A percentile compares a stretch with the other conserved stretches of the same genome.
phyloP scores from a whole-genome alignment of 345 rosid genomes.

The Boechera stricta region DNA sequence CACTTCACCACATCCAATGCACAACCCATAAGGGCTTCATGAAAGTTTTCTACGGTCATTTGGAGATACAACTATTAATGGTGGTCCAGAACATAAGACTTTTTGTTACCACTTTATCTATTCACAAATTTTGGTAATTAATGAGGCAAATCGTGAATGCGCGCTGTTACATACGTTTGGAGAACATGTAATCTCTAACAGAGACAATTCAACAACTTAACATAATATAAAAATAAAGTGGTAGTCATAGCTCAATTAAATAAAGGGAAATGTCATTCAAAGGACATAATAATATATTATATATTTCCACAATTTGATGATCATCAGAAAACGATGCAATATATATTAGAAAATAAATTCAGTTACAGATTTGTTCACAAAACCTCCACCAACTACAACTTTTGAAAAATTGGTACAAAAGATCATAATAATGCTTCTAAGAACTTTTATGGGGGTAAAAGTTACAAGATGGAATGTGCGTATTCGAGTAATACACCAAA shows the following conservation, averaged over 20 bases:
- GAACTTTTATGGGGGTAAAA: not conserved
- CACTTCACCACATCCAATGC: conserved; percentile 1
- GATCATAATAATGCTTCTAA: conserved; percentile 16
- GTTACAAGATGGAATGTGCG: not conserved
- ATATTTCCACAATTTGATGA: conserved; percentile 7
- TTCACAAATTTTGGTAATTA: not conserved
- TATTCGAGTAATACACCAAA: not conserved
- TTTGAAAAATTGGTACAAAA: conserved; percentile 5
- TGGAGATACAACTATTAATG: not conserved
- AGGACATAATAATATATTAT: not conserved
- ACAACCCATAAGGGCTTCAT: not conserved
- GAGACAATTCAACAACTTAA: conserved; percentile 24
- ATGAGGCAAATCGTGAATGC: not conserved
- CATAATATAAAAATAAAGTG: not conserved
- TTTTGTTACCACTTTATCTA: conserved; percentile 7
- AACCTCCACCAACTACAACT: conserved; percentile 32
- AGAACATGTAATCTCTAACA: conserved; percentile 7
- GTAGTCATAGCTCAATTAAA: not conserved
- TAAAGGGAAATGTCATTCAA: not conserved
- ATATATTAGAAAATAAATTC: not conserved
- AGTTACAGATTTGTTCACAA: not conserved
- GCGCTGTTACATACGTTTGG: not conserved
- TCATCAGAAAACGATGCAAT: not conserved
- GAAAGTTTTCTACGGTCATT: not conserved
- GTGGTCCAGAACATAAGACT: not conserved